Conservation (phyloP, 1,284 basidiomycete species). For the Ustilago loliicola region DNA sequence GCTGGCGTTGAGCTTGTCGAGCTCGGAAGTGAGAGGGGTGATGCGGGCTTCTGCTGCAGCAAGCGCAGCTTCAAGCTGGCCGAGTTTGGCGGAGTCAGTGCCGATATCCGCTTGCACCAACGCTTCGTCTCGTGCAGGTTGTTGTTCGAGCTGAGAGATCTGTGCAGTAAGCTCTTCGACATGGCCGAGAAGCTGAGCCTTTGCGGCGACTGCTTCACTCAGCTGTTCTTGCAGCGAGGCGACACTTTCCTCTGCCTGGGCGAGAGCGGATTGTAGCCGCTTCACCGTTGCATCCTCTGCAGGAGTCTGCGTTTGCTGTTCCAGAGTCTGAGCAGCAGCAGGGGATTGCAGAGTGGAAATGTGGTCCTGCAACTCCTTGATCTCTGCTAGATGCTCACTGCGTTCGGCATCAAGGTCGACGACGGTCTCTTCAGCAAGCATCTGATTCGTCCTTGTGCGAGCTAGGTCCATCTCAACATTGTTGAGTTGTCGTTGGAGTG, state of each 20-base stretch:
- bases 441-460: constrained; percentile 34
- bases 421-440: constrained; percentile 37
- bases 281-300: neutral
- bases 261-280: neutral
- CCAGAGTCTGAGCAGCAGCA: neutral
- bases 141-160: neutral
- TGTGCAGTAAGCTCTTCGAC: constrained; percentile 7
- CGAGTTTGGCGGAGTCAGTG: neutral
- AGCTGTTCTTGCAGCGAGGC: neutral
- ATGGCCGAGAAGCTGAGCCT: neutral
- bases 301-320: too few species aligned
- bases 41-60: neutral
- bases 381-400: constrained; percentile 1
- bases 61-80: constrained; percentile 1
- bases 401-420: constrained; percentile 28
- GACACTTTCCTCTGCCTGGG: neutral
- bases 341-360: neutral
- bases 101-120: neutral
- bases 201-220: neutral
- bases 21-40: neutral
- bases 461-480: constrained; percentile 30
- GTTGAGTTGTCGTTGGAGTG: constrained; percentile 34
- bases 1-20: neutral
- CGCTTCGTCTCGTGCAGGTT: neutral
- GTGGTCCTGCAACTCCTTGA: constrained; percentile 9